Evolutionary conservation across 2,329 filamentous ascomycete species (phyloP), one percentile per base, ranked within the genome.

Genomic region (Alternaria infectoria): DNA sequence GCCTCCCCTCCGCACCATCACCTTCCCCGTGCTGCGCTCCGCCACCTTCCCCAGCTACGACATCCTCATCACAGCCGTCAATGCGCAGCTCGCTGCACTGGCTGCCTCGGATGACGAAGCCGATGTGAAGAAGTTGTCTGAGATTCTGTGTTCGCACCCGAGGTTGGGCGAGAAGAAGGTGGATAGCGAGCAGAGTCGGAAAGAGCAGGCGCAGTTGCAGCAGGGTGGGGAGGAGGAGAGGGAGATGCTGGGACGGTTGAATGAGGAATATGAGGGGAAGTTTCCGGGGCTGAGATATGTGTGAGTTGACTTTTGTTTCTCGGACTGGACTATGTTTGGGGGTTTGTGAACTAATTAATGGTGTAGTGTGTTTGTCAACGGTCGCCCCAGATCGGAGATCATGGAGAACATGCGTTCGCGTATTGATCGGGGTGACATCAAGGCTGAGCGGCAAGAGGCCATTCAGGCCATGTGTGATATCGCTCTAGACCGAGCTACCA

Each of bases 381-480:
- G 93, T 1, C 86, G 94, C 50, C 86, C 87, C 44, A 85, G 93
- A 60, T 85, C 87, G 2, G 87, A 88, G 65, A 90, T 97, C 59
- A 93, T 97, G 90, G 84, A 88, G 66, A 90, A 97, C 73, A 97
- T 97, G 92, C 86, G 86, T 66, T 78, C 81, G 56, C 86, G 94
- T 56, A 97, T 97, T 73, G 86, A 85, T 15, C 83, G 90, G 56
- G 89, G 86, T 2, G 87, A 95, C 77, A 83, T 89, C 55, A 80
- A 84, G 23, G 83, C 83, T 15, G 94, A 97, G 81, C 87, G 93
- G 65, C 78, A 83, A 59, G 91, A 91, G 69, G 92, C 88, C 6
- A 90, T 97, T 54, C 86, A 91, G 85, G 93, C 94, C 44, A 97
- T 97, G 92, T 93, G 93, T 74, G 91, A 93, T 72, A 97, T 97